Evolutionary conservation across 495 filamentous ascomycete species (phyloP).

Genomic region (Clohesyomyces aquaticus): DNA sequence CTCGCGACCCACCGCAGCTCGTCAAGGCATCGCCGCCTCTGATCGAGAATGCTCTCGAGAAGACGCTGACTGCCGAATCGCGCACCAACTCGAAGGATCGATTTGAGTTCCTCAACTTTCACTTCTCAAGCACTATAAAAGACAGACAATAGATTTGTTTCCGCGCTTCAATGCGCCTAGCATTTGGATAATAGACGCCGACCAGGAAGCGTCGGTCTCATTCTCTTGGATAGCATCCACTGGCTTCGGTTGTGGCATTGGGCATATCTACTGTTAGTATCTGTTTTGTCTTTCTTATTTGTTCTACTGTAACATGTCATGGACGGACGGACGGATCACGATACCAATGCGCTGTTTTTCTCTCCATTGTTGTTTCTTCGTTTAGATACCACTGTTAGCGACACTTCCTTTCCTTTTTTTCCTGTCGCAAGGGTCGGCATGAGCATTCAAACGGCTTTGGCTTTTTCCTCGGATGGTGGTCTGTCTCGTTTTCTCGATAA

Average conservation of each 20-base stretch:
- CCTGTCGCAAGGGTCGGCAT: neutral
- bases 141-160: constrained; percentile 24
- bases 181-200: neutral
- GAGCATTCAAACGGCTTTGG: constrained; percentile 13
- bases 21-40: constrained; percentile 19
- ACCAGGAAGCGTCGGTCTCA: neutral
- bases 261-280: constrained; percentile 22
- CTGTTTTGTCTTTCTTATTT: constrained; percentile 10
- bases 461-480: constrained; percentile 1
- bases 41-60: constrained; percentile 19
- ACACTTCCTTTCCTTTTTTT: constrained; percentile 12
- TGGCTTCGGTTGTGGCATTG: neutral
- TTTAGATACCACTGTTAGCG: constrained; percentile 41
- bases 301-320: constrained; percentile 17
- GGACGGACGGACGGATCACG: constrained; percentile 14
- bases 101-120: constrained; percentile 40
- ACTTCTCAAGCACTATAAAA: constrained; percentile 34
- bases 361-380: constrained; percentile 25
- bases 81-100: constrained; percentile 37
- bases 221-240: constrained; percentile 10
- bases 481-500: neutral
- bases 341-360: constrained; percentile 28
- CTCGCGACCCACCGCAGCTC: constrained; percentile 58
- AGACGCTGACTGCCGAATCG: constrained; percentile 19
- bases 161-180: constrained; percentile 19